Percentiles rank a stretch among this genome's conserved stretches.
These are phyloP conservation scores for Lentinula aciculospora DNA, from an alignment of 768 basidiomycete species.

Conservation along the genomic window DNA sequence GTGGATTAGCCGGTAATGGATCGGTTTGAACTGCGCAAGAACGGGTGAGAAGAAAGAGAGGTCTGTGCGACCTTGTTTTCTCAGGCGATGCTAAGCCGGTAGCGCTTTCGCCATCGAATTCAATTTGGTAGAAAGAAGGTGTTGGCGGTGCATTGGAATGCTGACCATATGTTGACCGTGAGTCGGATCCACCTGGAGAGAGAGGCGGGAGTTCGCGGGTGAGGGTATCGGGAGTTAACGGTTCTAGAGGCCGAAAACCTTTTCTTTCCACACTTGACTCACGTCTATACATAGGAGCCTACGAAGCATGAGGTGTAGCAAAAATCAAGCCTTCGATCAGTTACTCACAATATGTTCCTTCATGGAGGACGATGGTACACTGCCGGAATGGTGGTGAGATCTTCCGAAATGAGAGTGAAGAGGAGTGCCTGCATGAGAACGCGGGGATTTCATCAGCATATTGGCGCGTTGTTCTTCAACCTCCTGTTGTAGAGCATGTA, in stretches of 20 bases:
- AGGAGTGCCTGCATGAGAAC: conserved; percentile 29
- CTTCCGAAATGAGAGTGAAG: conserved; percentile 28
- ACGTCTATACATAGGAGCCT: conserved; percentile 17
- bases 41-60: conserved; percentile 50
- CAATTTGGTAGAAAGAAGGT: conserved; percentile 27
- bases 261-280: conserved; percentile 23
- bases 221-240: conserved; percentile 40
- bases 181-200: conserved; percentile 35
- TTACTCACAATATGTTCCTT: conserved; percentile 29
- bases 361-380: conserved; percentile 35
- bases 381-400: conserved; percentile 31
- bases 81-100: conserved; percentile 24
- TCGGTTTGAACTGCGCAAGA: conserved; percentile 73
- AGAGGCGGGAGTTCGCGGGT: conserved; percentile 25
- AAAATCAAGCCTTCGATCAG: background rate
- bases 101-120: conserved; percentile 35
- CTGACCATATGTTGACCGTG: conserved; percentile 21
- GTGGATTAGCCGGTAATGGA: conserved; percentile 18
- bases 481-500: conserved; percentile 65
- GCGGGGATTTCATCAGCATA: conserved; percentile 27
- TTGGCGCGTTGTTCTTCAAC: conserved; percentile 65
- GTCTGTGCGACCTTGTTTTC: conserved; percentile 31
- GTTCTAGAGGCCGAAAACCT: conserved; percentile 12
- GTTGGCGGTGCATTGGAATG: conserved; percentile 20
- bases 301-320: background rate